These are phyloP conservation scores for Microbotryum intermedium DNA, from an alignment of 1,284 basidiomycete species.

Conservation along the genomic window DNA sequence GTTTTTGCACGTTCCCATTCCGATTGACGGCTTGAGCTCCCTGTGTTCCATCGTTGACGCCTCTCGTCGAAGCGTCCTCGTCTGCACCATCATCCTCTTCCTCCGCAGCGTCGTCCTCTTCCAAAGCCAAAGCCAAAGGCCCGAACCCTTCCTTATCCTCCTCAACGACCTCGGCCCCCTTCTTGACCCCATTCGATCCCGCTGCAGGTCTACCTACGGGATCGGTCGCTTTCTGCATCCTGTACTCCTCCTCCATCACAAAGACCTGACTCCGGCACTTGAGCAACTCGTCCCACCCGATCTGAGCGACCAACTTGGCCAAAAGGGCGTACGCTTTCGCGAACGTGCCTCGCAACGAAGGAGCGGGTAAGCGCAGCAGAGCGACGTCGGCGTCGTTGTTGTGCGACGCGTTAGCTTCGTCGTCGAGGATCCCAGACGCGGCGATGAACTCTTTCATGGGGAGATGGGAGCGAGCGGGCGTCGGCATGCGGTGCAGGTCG, in stretches of 20 bases:
- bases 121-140: constrained; percentile 40
- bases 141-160: constrained; percentile 46
- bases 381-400: constrained; percentile 94
- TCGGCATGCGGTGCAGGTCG: constrained; percentile 80
- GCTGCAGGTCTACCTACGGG: constrained; percentile 46
- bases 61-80: constrained; percentile 66
- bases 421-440: constrained; percentile 50
- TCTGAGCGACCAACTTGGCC: constrained; percentile 77
- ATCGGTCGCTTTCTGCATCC: constrained; percentile 47
- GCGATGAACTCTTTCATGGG: constrained; percentile 78
- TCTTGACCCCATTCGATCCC: constrained; percentile 50
- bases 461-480: constrained; percentile 72
- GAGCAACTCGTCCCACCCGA: constrained; percentile 97
- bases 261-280: constrained; percentile 90
- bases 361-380: constrained; percentile 83
- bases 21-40: constrained; percentile 4
- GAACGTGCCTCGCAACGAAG: constrained; percentile 89
- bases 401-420: constrained; percentile 50
- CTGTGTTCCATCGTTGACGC: constrained; percentile 33
- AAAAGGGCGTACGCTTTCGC: constrained; percentile 86
- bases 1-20: constrained; percentile 39
- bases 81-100: constrained; percentile 48
- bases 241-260: constrained; percentile 99
- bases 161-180: constrained; percentile 36
- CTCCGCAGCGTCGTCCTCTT: constrained; percentile 50